These are phyloP conservation scores for Verticillium tricorpus DNA, from an alignment of 2,329 filamentous ascomycete genomes.

Conservation along the genomic window DNA sequence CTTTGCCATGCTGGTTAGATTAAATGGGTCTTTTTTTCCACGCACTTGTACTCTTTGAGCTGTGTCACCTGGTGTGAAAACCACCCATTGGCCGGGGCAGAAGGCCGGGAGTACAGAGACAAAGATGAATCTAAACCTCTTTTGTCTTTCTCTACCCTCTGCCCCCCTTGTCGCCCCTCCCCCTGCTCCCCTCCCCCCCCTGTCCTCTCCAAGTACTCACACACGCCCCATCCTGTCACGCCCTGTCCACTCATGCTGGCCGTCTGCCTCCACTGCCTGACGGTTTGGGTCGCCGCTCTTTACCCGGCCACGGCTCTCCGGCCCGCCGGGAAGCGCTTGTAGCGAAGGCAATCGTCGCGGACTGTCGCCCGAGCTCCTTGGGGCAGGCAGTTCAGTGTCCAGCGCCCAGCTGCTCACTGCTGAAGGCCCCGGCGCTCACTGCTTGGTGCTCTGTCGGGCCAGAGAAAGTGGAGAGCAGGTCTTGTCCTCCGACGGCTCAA, in stretches of 20 bases:
- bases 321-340: slow-evolving; percentile 2
- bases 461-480: not conserved
- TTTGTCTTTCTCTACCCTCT: not conserved
- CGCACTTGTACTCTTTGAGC: not conserved
- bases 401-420: too few species aligned
- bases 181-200: not conserved
- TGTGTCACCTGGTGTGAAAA: not conserved
- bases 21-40: not conserved
- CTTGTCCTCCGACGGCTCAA: not conserved
- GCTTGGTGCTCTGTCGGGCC: not conserved
- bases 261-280: not conserved
- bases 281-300: not conserved
- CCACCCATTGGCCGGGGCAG: not conserved
- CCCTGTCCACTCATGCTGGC: not conserved
- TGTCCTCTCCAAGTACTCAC: too few species aligned
- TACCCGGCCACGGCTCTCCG: slow-evolving; percentile 1
- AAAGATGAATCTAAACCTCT: not conserved
- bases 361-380: not conserved
- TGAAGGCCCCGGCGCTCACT: too few species aligned
- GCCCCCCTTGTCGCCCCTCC: not conserved
- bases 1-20: not conserved
- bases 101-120: not conserved
- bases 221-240: not conserved
- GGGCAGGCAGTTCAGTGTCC: too few species aligned
- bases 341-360: not conserved